These are phyloP conservation scores for Citrus unshiu DNA, from an alignment of 345 rosid species.

Conservation along the genomic window DNA sequence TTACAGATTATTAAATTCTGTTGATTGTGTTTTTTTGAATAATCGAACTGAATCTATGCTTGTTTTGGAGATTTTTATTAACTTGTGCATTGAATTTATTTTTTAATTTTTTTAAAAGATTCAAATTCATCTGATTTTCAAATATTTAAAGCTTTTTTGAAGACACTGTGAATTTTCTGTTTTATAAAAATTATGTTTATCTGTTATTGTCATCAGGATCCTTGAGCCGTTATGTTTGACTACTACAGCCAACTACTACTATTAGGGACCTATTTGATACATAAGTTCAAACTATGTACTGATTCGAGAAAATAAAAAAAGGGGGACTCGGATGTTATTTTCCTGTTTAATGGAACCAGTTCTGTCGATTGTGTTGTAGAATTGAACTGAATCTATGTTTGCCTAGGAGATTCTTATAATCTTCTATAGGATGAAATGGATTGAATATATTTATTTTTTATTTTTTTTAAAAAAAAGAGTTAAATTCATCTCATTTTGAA, in stretches of 20 bases:
- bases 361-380: not conserved
- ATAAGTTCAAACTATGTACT: not conserved
- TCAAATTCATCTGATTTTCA: not conserved
- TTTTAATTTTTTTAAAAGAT: not conserved
- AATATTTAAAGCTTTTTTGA: not conserved
- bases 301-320: no score
- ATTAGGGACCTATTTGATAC: not conserved
- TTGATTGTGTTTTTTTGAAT: not conserved
- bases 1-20: not conserved
- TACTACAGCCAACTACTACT: no score
- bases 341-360: not conserved
- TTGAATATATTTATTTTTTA: no score
- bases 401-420: not conserved
- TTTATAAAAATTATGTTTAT: no score
- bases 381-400: not conserved
- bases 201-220: no score
- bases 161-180: no score
- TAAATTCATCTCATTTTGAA: not conserved
- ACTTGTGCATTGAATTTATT: no score
- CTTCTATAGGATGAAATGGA: not conserved
- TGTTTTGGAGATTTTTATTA: not conserved
- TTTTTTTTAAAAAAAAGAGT: not conserved
- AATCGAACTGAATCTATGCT: not conserved
- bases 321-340: not conserved
- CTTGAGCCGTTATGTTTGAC: no score